Base-by-base conservation (phyloP, 805 yeast genomes). In the Metschnikowia lachancei region DNA sequence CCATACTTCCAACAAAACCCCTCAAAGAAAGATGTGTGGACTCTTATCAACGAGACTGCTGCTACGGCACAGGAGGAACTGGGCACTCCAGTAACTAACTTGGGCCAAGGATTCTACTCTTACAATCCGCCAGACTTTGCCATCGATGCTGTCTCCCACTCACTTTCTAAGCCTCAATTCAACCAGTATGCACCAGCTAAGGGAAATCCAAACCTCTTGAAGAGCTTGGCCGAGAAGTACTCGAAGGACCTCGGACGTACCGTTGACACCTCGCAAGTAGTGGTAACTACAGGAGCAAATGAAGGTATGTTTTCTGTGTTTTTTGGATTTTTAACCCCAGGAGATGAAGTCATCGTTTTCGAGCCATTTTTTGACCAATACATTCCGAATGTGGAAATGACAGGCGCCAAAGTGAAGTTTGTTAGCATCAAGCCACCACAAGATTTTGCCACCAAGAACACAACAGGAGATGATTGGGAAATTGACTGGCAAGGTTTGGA, bases 291-390 rank as follows among this genome's bases (percentile, higher is more conserved):
- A 1, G 99, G 99, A 46, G 99, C 99, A 37, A 94, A 94, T 60
- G 98, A 94, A 69, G 98, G 97, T 31, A 87, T 94, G 75, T 75
- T 88, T 43, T 69, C 96, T 1, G 81, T 85, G 3, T 83, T 91
- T 62, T 84, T 89, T 48, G 99, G 95, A 0, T 85, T 90, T 56
- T 67, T 94, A 53, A 78, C 87, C 37, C 79, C 82, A 1, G 97
- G 95, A 18, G 99, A 94, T 59, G 99, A 94, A 65, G 99, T 85
- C 20, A 87, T 94, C 64, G 97, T 94, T 12, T 87, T 94, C 62
- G 96, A 92, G 66, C 99, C 99, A 2, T 94, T 90, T 63, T 94
- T 94, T 62, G 99, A 94, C 61, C 99, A 94, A 68, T 94, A 94
- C 67, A 87, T 94, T 54, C 82, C 97, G 46, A 92, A 94, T 66